phyloP scores from a whole-genome alignment of 306 rosid genomes.

The Bauhinia variegata region DNA sequence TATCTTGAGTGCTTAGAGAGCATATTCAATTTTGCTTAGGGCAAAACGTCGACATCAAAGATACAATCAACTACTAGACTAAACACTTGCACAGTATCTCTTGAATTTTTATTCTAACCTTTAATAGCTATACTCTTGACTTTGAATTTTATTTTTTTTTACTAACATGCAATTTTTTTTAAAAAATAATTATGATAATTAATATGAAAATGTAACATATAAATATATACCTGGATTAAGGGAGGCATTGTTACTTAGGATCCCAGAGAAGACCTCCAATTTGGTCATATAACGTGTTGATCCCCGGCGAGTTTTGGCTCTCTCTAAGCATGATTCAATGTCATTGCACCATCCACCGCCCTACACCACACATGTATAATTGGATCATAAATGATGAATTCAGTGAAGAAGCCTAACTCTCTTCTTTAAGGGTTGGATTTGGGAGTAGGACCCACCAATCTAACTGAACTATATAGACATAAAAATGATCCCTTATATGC shows the following conservation, averaged over 20 bases:
- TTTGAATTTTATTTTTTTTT: too few species aligned
- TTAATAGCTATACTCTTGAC: too few species aligned
- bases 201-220: too few species aligned
- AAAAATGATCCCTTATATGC: too few species aligned
- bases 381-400: slow-evolving; percentile 7
- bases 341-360: slow-evolving; percentile 99
- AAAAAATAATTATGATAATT: too few species aligned
- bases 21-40: too few species aligned
- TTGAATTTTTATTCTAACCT: too few species aligned
- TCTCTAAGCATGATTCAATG: slow-evolving; percentile 69
- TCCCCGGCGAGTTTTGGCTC: slow-evolving; percentile 78
- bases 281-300: slow-evolving; percentile 76
- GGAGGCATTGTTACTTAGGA: slow-evolving; percentile 75
- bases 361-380: slow-evolving; percentile 49
- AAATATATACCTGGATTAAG: slow-evolving; percentile 71
- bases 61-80: too few species aligned
- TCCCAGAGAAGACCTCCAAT: slow-evolving; percentile 71
- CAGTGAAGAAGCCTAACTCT: not conserved
- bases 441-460: slow-evolving; percentile 43
- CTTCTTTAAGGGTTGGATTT: slow-evolving; percentile 2
- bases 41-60: too few species aligned
- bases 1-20: too few species aligned
- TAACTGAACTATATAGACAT: slow-evolving; percentile 35
- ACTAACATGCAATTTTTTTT: too few species aligned
- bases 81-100: too few species aligned